Conservation (phyloP, 192 early-diverging fungal species). For the Backusella westeae region DNA sequence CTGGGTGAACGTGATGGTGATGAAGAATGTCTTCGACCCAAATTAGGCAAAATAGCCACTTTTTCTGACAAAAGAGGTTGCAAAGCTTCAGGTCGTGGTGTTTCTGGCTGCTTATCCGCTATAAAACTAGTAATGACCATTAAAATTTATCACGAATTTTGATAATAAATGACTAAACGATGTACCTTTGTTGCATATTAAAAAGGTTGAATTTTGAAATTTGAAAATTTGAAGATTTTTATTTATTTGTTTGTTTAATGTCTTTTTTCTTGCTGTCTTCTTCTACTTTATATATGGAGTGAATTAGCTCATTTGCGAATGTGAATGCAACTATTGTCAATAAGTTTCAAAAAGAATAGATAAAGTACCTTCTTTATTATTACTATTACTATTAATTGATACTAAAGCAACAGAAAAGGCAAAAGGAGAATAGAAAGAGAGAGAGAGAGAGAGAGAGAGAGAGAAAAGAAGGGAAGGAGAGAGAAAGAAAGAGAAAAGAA, state of each 20-base stretch:
- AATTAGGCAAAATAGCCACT: conserved; percentile 9
- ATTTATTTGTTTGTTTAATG: neutral
- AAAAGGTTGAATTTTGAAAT: neutral
- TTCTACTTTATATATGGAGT: neutral
- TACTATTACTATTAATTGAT: neutral
- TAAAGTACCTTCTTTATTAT: neutral
- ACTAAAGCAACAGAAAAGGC: neutral
- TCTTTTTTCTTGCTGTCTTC: neutral
- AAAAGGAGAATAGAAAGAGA: neutral
- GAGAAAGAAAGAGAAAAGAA: neutral
- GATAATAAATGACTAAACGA: neutral
- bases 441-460: neutral
- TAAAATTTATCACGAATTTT: neutral
- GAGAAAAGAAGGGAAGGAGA: neutral
- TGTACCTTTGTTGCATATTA: neutral
- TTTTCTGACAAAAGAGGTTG: neutral
- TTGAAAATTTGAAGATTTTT: neutral
- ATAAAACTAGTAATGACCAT: conserved; percentile 3
- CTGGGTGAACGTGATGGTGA: conserved; percentile 13
- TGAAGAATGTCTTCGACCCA: conserved; percentile 9
- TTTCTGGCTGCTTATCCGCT: conserved; percentile 25
- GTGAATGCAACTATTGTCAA: neutral
- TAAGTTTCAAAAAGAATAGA: neutral
- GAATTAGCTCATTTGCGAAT: neutral
- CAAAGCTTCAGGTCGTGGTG: conserved; percentile 26